These are phyloP conservation scores for Moesziomyces aphidis DNA, from an alignment of 1,284 basidiomycete species.

Conservation along the genomic window DNA sequence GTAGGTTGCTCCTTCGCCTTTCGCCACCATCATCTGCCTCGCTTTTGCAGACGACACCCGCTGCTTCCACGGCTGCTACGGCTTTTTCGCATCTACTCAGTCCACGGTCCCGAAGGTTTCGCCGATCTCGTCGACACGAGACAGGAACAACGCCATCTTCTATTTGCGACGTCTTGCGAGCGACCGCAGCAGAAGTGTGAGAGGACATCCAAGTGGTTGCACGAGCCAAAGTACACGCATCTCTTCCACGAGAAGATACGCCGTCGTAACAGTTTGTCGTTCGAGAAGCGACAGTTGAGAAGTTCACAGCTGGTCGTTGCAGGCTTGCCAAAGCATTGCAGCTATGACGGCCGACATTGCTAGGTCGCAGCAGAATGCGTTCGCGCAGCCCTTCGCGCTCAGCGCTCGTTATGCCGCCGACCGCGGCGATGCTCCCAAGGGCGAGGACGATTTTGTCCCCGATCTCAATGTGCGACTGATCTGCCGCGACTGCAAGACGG, in stretches of 20 bases:
- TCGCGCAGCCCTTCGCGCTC: constrained; percentile 61
- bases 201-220: not conserved
- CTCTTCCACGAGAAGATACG: not conserved
- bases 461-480: constrained; percentile 63
- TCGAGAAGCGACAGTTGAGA: constrained; percentile 30
- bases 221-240: not conserved
- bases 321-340: constrained; percentile 10
- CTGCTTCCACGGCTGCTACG: constrained; percentile 13
- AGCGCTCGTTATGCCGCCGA: constrained; percentile 60
- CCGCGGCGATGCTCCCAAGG: constrained; percentile 53
- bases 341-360: constrained; percentile 45
- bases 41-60: constrained; percentile 39
- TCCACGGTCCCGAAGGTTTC: constrained; percentile 2
- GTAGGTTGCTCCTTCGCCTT: constrained; percentile 20
- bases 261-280: constrained; percentile 13
- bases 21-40: constrained; percentile 53
- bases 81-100: constrained; percentile 20
- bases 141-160: constrained; percentile 2
- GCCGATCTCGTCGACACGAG: constrained; percentile 8
- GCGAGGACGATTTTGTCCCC: constrained; percentile 60
- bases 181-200: not conserved
- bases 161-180: not conserved
- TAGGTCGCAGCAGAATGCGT: constrained; percentile 46
- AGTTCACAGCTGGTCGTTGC: constrained; percentile 8
- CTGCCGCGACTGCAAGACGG: constrained; percentile 92